Base-by-base conservation (phyloP, 2,329 filamentous ascomycete species). In the Aspergillus candidus region DNA sequence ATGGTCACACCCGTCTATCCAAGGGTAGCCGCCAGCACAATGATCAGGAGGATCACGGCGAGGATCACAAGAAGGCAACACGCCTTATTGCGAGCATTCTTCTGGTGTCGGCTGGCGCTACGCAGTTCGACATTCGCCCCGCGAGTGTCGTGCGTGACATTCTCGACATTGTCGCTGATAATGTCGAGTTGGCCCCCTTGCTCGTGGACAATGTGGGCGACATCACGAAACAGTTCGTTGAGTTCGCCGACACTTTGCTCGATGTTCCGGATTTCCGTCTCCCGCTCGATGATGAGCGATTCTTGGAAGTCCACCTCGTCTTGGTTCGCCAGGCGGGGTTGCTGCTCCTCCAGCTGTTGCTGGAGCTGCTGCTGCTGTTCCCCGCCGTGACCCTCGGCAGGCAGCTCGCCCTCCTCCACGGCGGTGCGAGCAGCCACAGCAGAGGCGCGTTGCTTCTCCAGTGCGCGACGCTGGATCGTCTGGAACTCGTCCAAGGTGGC, bases 301-400 rank as follows among this genome's bases (percentile, higher is more conserved):
- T 98, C 93, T 63, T 98, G 93, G 72, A 96, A 98, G 63, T 98
- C 91, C 35, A 98, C 93, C 62, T 98, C 94, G 56, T 88, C 84
- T 66, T 98, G 93, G 22, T 88, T 79, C 1, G 90, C 93, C 7
- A 97, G 76, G 44, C 88, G 86, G 11, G 86, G 74, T 55, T 90
- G 80, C 55, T 93, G 83, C 58, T 91, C 72, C 52, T 89, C 77
- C 56, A 90, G 82, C 58, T 89, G 80, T 54, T 85, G 77, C 60
- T 86, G 82, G 51, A 81, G 75, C 36, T 80, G 76, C 50, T 80
- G 77, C 38, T 76, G 74, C 43, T 67, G 69, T 35, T 70, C 66
- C 41, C 57, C 69, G 17, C 55, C 22, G 22, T 27, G 22, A 7
- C 22, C 62, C 14, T 49, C 62, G 27, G 50, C 48, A 29, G 58